A percentile compares a stretch with the other conserved stretches of the same genome.
phyloP scores from a whole-genome alignment of 1,284 basidiomycete species.

The Austroboletus niveus region DNA sequence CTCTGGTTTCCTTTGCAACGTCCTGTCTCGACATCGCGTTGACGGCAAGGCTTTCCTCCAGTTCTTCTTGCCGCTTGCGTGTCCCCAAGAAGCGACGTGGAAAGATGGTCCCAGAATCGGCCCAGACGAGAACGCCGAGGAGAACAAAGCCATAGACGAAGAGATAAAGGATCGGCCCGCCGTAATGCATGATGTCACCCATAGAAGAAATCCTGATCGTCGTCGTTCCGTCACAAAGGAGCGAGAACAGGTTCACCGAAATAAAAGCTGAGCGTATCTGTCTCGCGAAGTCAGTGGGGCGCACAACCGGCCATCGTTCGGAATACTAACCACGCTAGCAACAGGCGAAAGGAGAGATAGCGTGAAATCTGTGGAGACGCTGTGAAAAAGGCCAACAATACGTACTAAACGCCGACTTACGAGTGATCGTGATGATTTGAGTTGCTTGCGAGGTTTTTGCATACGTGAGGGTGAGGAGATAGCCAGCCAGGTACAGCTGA shows the following conservation, averaged over 20 bases:
- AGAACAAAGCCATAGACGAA: constrained; percentile 54
- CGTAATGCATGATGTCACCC: constrained; percentile 58
- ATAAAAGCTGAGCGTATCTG: constrained; percentile 65
- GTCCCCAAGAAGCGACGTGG: constrained; percentile 30
- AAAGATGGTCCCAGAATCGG: constrained; percentile 56
- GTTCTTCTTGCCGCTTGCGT: constrained; percentile 5
- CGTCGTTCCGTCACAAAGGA: constrained; percentile 64
- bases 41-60: constrained; percentile 11
- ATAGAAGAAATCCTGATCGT: constrained; percentile 47
- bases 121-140: constrained; percentile 57
- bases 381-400: neutral
- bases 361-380: constrained; percentile 51
- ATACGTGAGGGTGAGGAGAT: constrained; percentile 70
- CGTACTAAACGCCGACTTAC: constrained; percentile 28
- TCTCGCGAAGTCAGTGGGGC: constrained; percentile 1
- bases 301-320: neutral
- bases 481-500: constrained; percentile 62
- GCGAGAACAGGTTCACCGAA: constrained; percentile 73
- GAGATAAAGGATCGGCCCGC: constrained; percentile 76
- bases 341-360: constrained; percentile 68
- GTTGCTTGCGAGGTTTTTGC: constrained; percentile 57
- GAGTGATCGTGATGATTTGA: constrained; percentile 58
- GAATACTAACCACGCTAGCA: constrained; percentile 58
- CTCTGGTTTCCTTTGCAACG: constrained; percentile 52
- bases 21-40: constrained; percentile 37